These are phyloP conservation scores for Paecilomyces fulvus DNA, from an alignment of 2,329 filamentous ascomycete genomes.

Conservation along the genomic window DNA sequence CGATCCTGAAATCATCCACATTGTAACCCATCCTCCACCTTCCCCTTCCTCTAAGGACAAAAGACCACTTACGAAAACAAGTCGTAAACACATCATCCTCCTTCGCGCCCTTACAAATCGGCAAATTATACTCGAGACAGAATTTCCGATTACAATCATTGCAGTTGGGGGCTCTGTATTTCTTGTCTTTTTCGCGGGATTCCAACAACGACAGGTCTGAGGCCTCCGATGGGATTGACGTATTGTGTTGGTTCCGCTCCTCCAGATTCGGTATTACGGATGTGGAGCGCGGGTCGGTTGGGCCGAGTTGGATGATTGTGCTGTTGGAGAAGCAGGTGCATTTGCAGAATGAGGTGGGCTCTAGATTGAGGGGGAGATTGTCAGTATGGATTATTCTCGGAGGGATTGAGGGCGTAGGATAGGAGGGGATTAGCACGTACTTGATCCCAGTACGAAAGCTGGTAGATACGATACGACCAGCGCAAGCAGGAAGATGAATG, in stretches of 20 bases:
- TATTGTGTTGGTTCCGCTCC: not conserved
- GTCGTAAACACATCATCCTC: slow-evolving; percentile 58
- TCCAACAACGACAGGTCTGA: slow-evolving; percentile 1
- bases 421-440: not conserved
- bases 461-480: not conserved
- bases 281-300: slow-evolving; percentile 21
- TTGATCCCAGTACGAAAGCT: not conserved
- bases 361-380: slow-evolving; percentile 11
- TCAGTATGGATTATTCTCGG: not conserved
- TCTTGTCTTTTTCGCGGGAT: slow-evolving; percentile 16
- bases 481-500: not conserved
- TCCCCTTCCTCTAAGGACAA: not conserved
- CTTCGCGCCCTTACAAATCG: slow-evolving; percentile 52
- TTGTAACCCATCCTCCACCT: not conserved
- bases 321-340: slow-evolving; percentile 61
- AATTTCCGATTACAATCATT: slow-evolving; percentile 61
- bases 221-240: not conserved
- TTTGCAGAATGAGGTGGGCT: slow-evolving; percentile 59
- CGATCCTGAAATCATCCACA: not conserved
- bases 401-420: not conserved
- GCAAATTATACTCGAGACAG: slow-evolving; percentile 54
- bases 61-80: slow-evolving; percentile 49
- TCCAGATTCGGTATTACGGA: not conserved
- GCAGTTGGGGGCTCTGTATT: slow-evolving; percentile 44
- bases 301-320: slow-evolving; percentile 58